Base-by-base conservation (phyloP, 148 eudicot genomes). In the Diospyros lotus region DNA sequence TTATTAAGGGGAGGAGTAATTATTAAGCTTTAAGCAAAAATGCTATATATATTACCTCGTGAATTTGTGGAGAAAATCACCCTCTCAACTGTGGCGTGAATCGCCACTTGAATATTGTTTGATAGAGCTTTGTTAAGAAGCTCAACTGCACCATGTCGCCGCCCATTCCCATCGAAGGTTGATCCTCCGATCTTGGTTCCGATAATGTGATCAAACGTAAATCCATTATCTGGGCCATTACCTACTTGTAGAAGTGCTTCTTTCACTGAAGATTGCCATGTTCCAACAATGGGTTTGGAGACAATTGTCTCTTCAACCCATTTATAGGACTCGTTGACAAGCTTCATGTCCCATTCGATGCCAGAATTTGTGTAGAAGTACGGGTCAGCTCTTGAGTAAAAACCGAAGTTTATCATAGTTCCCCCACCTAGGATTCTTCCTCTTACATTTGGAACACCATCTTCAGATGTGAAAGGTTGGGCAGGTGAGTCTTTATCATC, bases 301-400 rank as follows among this genome's bases (percentile, higher is more conserved):
- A 76, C 79, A 48, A 69, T 63, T 12, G 61, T 62, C 3, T 69
- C 62, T 52, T 76, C 79, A 0, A 76, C 63, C 79, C 79, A 69
- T 44, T 76, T 53, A 62, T 76, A 69, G 1, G 79, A 72, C 42
- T 39, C 53, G 13, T 76, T 53, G 3, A 69, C 68, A 14, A 39
- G 12, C 15, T 15, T 10, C 60, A 69, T 40, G 12, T 76, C 74
- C 74, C 74, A 69, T 0, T 45, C 17, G 40, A 61, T 41, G 5
- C 79, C 79, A 1, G 69, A 60, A n/a, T 56, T 52, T 4, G 3
- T 6, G 11, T 60, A 69, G n/a, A 76, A 76, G 1, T 70, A 48
- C 0, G 5, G 62, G 65, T 76, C 62, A 39, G 51, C 79, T 52
- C 79, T 64, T 0, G 68, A 64, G 48, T 64, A 64, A 6, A 64